Evolutionary conservation across 164 flowering plant species (phyloP), one percentile per base, ranked within the genome.

Genomic region (Magnolia changhungtana): DNA sequence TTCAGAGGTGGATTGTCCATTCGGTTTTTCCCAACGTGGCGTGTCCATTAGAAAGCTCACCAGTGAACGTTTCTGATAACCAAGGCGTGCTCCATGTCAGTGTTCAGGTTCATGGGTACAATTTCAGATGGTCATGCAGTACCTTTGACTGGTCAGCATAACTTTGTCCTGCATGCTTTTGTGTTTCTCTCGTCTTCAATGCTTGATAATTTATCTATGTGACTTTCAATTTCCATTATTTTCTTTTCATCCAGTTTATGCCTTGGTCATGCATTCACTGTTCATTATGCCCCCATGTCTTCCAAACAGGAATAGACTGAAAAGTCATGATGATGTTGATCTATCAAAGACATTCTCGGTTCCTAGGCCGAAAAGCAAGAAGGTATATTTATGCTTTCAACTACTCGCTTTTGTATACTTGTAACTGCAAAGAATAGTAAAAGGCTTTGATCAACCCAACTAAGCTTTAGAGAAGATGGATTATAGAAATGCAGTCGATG

Each of bases 321-420:
- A 67, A 45, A 21, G 21, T 23, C 45, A 9, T 27, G 14, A 23
- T 31, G 82, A 61, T 76, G 72, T 8, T 78, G 70, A 27, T 61
- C 51, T 37, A 52, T 79, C 85, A 45, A 84, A 84, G 74, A 72
- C 81, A 8, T 69, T 76, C 68, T 68, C 80, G 24, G 82, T 45
- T 78, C 83, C 85, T 76, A 80, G 11, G 21, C 76, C 72, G 55
- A 83, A 74, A 73, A 4, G 55, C 21, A 79, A 80, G 78, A 86
- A 84, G 92, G 92, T 89, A 70, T 78, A 84, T 58, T 4, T 63
- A 3, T 68, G 45, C 45, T 37, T 37, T 37, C 45, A 37, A 37
- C 45, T 6, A 37, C 45, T 37, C 45, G 27, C 27, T 37, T 37
- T 37, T 37, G 45, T 37, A 37, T 37, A 3, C 45, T 37, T 37